A percentile compares a stretch with the other conserved stretches of the same genome.
These are phyloP conservation scores for Populus trichocarpa DNA, from an alignment of 441 rosid species.

Conservation along the genomic window DNA sequence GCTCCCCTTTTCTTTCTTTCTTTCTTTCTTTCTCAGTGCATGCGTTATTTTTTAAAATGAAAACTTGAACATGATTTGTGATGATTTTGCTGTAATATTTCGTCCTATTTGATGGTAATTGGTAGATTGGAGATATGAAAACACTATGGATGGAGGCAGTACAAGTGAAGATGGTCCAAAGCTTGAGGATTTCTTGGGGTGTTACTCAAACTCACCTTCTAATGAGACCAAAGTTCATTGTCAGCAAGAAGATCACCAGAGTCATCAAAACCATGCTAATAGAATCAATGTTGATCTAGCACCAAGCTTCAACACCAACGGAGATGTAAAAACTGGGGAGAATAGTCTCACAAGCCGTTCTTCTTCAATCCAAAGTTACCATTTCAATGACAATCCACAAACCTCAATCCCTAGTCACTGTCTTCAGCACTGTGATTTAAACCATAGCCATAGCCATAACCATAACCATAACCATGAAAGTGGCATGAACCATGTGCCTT, in stretches of 20 bases:
- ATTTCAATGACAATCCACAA: constrained; percentile 24
- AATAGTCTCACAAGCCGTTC: constrained; percentile 22
- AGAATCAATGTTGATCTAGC: constrained; percentile 45
- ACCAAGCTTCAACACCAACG: constrained; percentile 28
- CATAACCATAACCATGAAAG: background rate
- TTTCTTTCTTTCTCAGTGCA: background rate
- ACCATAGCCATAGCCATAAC: constrained; percentile 21
- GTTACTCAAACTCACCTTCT: constrained; percentile 41
- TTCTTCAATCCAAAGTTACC: constrained; percentile 23
- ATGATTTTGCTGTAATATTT: background rate
- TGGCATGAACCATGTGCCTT: constrained; percentile 26
- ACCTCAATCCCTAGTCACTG: constrained; percentile 24
- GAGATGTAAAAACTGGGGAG: constrained; percentile 14
- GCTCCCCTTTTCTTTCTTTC: background rate
- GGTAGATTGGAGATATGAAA: constrained; percentile 59
- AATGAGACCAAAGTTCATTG: constrained; percentile 29
- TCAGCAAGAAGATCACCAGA: constrained; percentile 20
- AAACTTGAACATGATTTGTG: background rate
- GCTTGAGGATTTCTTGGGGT: constrained; percentile 72
- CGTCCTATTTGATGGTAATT: background rate
- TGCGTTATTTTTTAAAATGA: background rate
- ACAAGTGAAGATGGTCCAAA: constrained; percentile 50
- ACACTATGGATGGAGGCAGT: constrained; percentile 20
- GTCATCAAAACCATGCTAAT: constrained; percentile 20
- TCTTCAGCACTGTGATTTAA: constrained; percentile 21